A percentile compares a stretch with the other conserved stretches of the same genome.
phyloP scores from a whole-genome alignment of 2,329 filamentous ascomycete species.

The Exophiala viscosa region DNA sequence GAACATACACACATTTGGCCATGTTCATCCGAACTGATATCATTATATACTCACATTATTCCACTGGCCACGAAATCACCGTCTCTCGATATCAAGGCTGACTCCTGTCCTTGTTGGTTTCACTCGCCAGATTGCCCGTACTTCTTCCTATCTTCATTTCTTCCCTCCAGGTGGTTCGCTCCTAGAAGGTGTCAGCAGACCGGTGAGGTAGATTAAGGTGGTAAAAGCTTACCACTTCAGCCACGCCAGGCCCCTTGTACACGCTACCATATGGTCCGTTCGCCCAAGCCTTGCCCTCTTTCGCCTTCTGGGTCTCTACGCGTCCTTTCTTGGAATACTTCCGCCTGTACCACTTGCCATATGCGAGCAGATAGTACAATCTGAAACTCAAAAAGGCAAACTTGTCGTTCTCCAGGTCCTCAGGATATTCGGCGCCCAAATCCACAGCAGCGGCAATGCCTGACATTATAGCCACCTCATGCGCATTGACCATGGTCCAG shows the following conservation, averaged over 20 bases:
- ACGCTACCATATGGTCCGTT: slow-evolving; percentile 57
- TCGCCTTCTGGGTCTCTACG: slow-evolving; percentile 34
- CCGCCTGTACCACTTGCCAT: slow-evolving; percentile 57
- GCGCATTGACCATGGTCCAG: slow-evolving; percentile 64
- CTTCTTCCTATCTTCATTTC: slow-evolving; percentile 33
- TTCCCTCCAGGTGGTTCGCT: slow-evolving; percentile 54
- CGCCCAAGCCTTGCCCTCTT: slow-evolving; percentile 52
- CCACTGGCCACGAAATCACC: not conserved
- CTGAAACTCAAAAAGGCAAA: slow-evolving; percentile 60
- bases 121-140: slow-evolving; percentile 18
- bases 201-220: too few species aligned
- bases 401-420: slow-evolving; percentile 59
- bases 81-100: slow-evolving; percentile 19
- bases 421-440: slow-evolving; percentile 62
- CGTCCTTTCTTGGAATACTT: slow-evolving; percentile 5
- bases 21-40: too few species aligned
- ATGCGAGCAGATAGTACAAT: slow-evolving; percentile 58
- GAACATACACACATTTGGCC: too few species aligned
- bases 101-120: slow-evolving; percentile 14
- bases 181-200: slow-evolving; percentile 29
- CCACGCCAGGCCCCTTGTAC: slow-evolving; percentile 58
- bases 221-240: slow-evolving; percentile 26
- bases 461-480: slow-evolving; percentile 67
- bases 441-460: slow-evolving; percentile 69
- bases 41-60: too few species aligned